A percentile compares a stretch with the other conserved stretches of the same genome.
Evolutionary conservation across 2,329 filamentous ascomycete genomes (phyloP).

Genomic region (Pseudogymnoascus sp.): DNA sequence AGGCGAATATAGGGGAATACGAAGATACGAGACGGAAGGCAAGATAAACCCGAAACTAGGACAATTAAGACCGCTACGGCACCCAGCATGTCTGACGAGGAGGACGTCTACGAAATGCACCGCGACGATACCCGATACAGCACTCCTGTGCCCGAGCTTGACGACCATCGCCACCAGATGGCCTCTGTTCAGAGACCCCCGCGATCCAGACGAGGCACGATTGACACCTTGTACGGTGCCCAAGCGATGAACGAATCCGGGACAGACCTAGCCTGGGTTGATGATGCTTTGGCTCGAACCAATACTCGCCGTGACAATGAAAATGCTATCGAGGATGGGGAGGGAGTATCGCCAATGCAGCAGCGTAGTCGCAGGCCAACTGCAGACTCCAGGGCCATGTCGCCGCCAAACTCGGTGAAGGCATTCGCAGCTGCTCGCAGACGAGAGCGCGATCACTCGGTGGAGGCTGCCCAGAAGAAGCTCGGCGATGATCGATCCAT

Average conservation of each 20-base stretch:
- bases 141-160: conserved; percentile 69
- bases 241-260: conserved; percentile 22
- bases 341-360: conserved; percentile 35
- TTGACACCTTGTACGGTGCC: conserved; percentile 58
- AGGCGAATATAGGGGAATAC: background rate
- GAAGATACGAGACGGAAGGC: conserved; percentile 1
- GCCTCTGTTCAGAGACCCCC: conserved; percentile 52
- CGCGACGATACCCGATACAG: conserved; percentile 54
- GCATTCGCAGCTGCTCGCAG: conserved; percentile 89
- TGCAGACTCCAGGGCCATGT: conserved; percentile 58
- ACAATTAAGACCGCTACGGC: conserved; percentile 17
- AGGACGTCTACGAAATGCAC: conserved; percentile 38
- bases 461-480: conserved; percentile 26
- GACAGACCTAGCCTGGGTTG: conserved; percentile 33
- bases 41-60: background rate
- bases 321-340: conserved; percentile 35
- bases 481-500: conserved; percentile 46
- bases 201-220: conserved; percentile 60
- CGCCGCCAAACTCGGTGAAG: conserved; percentile 94
- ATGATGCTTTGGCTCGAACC: conserved; percentile 34
- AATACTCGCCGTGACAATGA: conserved; percentile 75
- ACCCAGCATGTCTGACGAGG: conserved; percentile 59
- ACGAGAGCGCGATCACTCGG: conserved; percentile 63
- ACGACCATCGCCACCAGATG: conserved; percentile 73
- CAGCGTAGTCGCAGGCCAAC: conserved; percentile 44